Evolutionary conservation across 768 basidiomycete species (phyloP).

Genomic region (Pilatotrama ljubarskyi): DNA sequence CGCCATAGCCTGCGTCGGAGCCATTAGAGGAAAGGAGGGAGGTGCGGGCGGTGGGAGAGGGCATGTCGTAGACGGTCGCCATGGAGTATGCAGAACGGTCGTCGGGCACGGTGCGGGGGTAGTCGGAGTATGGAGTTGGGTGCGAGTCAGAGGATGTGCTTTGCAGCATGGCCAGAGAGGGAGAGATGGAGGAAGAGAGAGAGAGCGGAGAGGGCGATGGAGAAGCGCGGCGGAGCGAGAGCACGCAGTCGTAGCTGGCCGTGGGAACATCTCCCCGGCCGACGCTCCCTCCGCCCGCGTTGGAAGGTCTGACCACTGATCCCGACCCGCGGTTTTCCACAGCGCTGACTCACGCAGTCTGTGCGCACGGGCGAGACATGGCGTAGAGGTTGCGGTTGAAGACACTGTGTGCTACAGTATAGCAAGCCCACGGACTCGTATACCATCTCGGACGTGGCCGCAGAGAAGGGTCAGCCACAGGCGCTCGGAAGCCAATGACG

Average conservation of each 20-base stretch:
- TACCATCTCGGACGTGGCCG: too few relatives aligned
- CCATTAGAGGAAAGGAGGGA: conserved; percentile 25
- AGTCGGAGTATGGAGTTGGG: conserved; percentile 14
- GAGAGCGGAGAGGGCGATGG: not conserved
- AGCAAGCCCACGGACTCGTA: not conserved
- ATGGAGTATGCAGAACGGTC: conserved; percentile 64
- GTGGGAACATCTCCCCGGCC: conserved; percentile 3
- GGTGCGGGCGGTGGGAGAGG: conserved; percentile 39
- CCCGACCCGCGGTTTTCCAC: not conserved
- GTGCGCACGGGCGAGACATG: too few relatives aligned
- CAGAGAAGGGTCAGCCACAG: not conserved
- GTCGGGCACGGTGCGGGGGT: conserved; percentile 21
- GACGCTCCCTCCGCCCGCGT: not conserved
- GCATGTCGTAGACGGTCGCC: conserved; percentile 47
- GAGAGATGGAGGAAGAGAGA: not conserved
- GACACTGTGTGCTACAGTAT: too few relatives aligned
- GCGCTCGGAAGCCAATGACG: not conserved
- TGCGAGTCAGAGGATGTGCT: not conserved
- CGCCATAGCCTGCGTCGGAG: conserved; percentile 44
- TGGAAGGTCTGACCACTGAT: not conserved
- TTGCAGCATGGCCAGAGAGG: not conserved
- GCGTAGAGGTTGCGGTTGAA: too few relatives aligned
- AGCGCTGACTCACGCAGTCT: not conserved
- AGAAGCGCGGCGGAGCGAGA: not conserved
- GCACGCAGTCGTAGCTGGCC: not conserved